These are phyloP conservation scores for Acanthochlamys bracteata DNA, from an alignment of 106 monocot genomes.

Conservation along the genomic window DNA sequence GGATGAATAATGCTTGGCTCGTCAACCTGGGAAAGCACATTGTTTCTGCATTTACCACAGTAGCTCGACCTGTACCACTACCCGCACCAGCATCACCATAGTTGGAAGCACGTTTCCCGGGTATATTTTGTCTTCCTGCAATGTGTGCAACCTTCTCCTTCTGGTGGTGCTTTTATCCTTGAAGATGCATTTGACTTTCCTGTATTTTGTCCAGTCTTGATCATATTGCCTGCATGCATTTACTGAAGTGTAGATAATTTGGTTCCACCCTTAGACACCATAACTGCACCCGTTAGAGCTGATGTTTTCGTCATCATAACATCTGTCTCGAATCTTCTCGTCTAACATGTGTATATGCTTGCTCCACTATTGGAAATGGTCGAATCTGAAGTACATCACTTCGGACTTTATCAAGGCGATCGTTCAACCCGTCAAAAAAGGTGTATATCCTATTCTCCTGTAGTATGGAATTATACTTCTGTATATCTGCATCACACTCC, in stretches of 20 bases:
- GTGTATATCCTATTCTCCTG: neutral
- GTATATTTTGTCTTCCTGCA: neutral
- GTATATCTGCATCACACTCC: neutral
- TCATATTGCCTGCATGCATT: too few species aligned
- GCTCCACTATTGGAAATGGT: neutral
- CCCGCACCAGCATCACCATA: neutral
- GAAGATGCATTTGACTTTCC: neutral
- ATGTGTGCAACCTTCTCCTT: neutral
- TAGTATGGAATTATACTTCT: neutral
- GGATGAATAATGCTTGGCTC: neutral
- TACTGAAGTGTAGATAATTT: too few species aligned
- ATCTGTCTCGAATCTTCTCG: neutral
- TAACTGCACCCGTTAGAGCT: neutral
- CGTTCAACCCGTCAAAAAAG: neutral
- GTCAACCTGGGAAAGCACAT: neutral
- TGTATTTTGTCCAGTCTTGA: neutral
- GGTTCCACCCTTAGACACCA: neutral
- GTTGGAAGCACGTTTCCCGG: neutral
- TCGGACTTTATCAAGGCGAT: neutral
- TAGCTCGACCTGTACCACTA: neutral
- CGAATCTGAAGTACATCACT: neutral
- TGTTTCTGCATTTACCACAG: neutral
- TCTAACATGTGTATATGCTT: neutral
- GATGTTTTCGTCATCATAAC: neutral
- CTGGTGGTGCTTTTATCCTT: neutral